A percentile compares a stretch with the other conserved stretches of the same genome.
phyloP scores from a whole-genome alignment of 1,139 yeast species.

The Nakaseomyces glabratus region DNA sequence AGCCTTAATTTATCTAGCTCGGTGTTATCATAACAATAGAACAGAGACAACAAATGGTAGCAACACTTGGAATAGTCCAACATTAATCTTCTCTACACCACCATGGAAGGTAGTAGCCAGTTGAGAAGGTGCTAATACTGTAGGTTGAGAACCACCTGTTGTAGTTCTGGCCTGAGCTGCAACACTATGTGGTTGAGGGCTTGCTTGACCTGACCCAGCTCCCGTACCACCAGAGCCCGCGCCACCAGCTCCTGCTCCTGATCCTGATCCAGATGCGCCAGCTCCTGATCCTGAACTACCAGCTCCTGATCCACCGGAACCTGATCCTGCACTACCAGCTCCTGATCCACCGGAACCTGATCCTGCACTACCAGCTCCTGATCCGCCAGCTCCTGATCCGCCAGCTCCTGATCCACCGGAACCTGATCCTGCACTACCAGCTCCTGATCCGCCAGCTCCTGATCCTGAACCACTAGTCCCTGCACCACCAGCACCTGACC shows the following conservation, averaged over 20 bases:
- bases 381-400: background rate
- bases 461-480: conserved; percentile 1
- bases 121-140: background rate
- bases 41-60: no score
- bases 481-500: background rate
- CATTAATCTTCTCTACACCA: no score
- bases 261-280: background rate
- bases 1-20: no score
- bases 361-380: background rate
- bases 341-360: background rate
- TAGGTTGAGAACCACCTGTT: background rate
- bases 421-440: background rate
- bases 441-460: background rate
- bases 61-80: no score
- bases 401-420: background rate
- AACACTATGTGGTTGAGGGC: background rate
- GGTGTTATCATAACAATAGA: no score
- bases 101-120: no score
- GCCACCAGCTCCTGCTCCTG: background rate
- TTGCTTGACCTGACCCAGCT: background rate
- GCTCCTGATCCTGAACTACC: background rate
- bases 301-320: background rate
- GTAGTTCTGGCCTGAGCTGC: background rate
- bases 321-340: background rate
- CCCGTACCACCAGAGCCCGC: background rate